Base-by-base conservation (phyloP, 768 basidiomycete genomes). In the Heimioporus sp. region DNA sequence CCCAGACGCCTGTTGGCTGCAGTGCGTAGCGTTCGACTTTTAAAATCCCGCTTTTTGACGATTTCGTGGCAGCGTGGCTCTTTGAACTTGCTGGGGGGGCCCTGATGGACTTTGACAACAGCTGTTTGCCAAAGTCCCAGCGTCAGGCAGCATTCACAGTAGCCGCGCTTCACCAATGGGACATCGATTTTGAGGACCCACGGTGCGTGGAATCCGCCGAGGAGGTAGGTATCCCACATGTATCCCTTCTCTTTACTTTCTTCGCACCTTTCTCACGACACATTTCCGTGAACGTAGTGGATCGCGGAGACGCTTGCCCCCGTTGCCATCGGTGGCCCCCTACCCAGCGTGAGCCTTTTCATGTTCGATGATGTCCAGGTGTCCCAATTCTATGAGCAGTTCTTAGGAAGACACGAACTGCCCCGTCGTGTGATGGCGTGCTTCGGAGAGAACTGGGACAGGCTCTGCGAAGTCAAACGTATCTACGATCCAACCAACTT, bases 111-210 rank as follows among this genome's bases (percentile, higher is more conserved):
- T 82, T 80, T 52, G 85, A 89, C 49, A 77, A 86, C 56, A 84
- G 76, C 12, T 90, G 88, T 58, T 69, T 92, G 13, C 90, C 92
- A 4, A 84, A 85, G 64, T 76, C 79, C 11, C 89, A 92, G 62
- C 84, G 93, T 43, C 79, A 92, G 65, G 87, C 90, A 1, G 66
- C 80, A 10, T 96, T 92, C 71, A 93, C 89, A 3, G 83, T 96
- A 48, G 88, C 90, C 3, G 92, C 93, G 16, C 75, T 95, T 21
- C 93, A 95, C 67, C 93, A 96, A 65, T 96, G 93, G 93, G 87
- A 90, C 54, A 86, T 93, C 72, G 80, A 85, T 30, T 72, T 87
- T 39, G 81, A 87, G 55, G 92, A 96, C 63, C 81, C 85, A 40
- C 75, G 82, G n/a, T 96, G 92, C 56, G 76, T 92, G 41, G 76